A percentile compares a stretch with the other conserved stretches of the same genome.
Evolutionary conservation across 179 eudicot species (phyloP).

Genomic region (Spergularia azorica): DNA sequence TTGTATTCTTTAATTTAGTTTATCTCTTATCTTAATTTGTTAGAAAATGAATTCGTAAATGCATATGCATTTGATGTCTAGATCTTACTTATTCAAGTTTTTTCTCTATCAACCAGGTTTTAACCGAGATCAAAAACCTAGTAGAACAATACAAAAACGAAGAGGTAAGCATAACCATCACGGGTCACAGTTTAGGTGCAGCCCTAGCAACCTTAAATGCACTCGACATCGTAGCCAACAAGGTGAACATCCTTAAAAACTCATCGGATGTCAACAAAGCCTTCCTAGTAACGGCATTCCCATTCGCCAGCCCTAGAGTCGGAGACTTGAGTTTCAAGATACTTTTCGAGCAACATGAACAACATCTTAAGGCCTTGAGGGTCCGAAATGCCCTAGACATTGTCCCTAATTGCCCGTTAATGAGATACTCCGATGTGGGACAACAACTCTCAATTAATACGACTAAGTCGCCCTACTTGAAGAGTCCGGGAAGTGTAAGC

Average conservation of each 20-base stretch:
- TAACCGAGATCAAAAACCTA: constrained; percentile 48
- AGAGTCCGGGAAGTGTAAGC: constrained; percentile 43
- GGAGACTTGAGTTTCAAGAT: constrained; percentile 54
- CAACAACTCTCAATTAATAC: constrained; percentile 55
- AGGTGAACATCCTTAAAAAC: constrained; percentile 34
- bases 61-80: no score
- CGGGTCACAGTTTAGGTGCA: constrained; percentile 74
- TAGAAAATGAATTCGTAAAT: no score
- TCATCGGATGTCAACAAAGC: constrained; percentile 24
- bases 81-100: no score
- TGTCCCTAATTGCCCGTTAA: constrained; percentile 51
- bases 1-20: no score
- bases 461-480: constrained; percentile 50
- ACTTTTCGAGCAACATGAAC: constrained; percentile 18
- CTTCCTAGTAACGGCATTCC: constrained; percentile 55
- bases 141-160: constrained; percentile 59
- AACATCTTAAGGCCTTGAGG: constrained; percentile 39
- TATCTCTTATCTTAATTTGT: no score
- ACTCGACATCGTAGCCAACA: constrained; percentile 51
- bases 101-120: constrained; percentile 38
- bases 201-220: constrained; percentile 68
- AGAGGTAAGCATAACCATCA: constrained; percentile 62
- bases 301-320: constrained; percentile 64
- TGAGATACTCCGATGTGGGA: constrained; percentile 59
- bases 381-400: constrained; percentile 49